Percentiles rank a stretch among this genome's conserved stretches.
Evolutionary conservation across 2,329 filamentous ascomycete genomes (phyloP).

Genomic region (Simplicillium aogashimaense): DNA sequence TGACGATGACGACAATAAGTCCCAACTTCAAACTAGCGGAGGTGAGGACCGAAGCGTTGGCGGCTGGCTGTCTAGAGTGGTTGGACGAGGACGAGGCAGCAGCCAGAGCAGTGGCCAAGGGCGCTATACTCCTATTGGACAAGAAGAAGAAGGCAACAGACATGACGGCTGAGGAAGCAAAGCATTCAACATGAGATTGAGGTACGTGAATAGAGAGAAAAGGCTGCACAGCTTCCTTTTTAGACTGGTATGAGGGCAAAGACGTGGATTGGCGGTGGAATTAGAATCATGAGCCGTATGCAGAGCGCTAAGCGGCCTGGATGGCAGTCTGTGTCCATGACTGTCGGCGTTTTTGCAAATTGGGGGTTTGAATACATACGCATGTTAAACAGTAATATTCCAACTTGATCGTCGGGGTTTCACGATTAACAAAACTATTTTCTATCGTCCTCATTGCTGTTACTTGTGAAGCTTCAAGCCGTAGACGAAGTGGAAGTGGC

Average conservation of each 20-base stretch:
- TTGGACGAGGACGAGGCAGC: conserved; percentile 26
- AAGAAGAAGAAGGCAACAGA: conserved; percentile 24
- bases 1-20: conserved; percentile 39
- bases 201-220: too few relatives aligned
- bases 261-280: too few relatives aligned
- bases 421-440: too few relatives aligned
- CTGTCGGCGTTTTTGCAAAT: neutral
- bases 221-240: too few relatives aligned
- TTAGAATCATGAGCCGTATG: conserved; percentile 9
- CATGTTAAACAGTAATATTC: too few relatives aligned
- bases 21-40: conserved; percentile 20
- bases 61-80: conserved; percentile 37
- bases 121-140: conserved; percentile 30
- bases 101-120: conserved; percentile 28
- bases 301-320: neutral
- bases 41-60: conserved; percentile 32
- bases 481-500: too few relatives aligned
- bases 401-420: too few relatives aligned
- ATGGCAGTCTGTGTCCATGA: too few relatives aligned
- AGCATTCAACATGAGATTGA: neutral
- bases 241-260: too few relatives aligned
- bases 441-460: too few relatives aligned
- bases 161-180: conserved; percentile 13
- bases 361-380: neutral
- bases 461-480: too few relatives aligned